Evolutionary conservation across 495 filamentous ascomycete genomes (phyloP), one percentile per base, ranked within the genome.

Genomic region (Penicillium silybi): DNA sequence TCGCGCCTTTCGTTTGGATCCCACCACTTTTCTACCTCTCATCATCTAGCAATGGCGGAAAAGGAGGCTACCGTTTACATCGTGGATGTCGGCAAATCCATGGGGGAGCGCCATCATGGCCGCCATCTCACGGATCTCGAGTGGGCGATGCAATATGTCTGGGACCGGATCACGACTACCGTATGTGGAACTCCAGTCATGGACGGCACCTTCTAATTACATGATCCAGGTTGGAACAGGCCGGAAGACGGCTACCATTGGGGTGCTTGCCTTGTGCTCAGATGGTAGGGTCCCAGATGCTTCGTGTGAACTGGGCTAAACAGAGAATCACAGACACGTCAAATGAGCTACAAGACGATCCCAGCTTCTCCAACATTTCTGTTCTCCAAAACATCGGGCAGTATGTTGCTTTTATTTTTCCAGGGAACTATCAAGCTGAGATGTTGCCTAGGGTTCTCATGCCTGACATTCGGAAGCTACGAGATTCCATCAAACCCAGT

Each of bases 1-100:
- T 49, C 35, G 29, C 43, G 22, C 26, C 48, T 56, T 48, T 57
- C 35, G 38, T 22, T 27, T 35, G 17, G 39, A 52, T 52, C 43
- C 44, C 55, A 19, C 44, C 34, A 45, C 23, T 19, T 42, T 46
- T 51, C 38, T 44, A 19, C 48, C 26, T 20, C 15, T 16, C 13
- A 58, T 18, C 41, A 37, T 56, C 41, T 35, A 35, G 59, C 40
- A 44, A 98, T 98, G 93, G 88, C 93, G 26, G 86, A 89, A 43
- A 99, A 99, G 67, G 89, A 96, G 70, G 89, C 90, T 11, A 91
- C 89, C 5, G 84, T 97, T 15, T 99, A 95, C 68, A 84, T 97
- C 59, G 68, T 99, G 43, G 92, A 97, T 67, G 76, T 95, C 20
- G 91, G 89, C 44, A 70, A 68, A 54, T 89, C 93, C 17, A 97